Evolutionary conservation across 768 basidiomycete genomes (phyloP).

Genomic region (Rhodotorula kratochvilovae): DNA sequence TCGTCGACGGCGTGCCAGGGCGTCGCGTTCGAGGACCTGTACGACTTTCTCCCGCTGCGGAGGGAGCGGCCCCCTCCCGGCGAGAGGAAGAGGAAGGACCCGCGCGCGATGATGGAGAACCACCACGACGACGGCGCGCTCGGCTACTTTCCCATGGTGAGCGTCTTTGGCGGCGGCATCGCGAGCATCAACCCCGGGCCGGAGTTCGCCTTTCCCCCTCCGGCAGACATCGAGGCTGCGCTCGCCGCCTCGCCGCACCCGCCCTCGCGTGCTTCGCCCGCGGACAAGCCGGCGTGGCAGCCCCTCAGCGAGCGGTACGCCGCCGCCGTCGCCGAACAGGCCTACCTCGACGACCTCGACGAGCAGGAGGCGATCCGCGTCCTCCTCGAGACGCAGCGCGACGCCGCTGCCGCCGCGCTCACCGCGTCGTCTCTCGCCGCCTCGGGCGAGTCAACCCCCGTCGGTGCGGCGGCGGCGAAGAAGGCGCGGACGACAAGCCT

Average conservation of each 20-base stretch:
- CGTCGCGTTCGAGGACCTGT: constrained; percentile 77
- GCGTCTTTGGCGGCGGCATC: constrained; percentile 82
- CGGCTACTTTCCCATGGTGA: constrained; percentile 93
- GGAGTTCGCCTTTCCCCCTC: constrained; percentile 72
- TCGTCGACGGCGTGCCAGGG: constrained; percentile 84
- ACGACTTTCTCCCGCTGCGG: constrained; percentile 80
- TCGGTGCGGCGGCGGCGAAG: not conserved
- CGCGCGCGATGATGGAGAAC: constrained; percentile 57
- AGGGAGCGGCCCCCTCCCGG: constrained; percentile 44
- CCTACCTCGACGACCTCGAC: constrained; percentile 67
- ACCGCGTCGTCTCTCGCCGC: not conserved
- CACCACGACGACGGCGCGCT: constrained; percentile 87
- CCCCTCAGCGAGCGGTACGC: constrained; percentile 77
- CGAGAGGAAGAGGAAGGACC: constrained; percentile 68
- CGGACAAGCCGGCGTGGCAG: too few relatives aligned
- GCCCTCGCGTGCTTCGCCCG: too few relatives aligned
- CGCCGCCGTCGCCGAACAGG: constrained; percentile 80
- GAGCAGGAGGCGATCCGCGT: constrained; percentile 52
- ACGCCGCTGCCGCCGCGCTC: not conserved
- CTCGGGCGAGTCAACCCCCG: not conserved
- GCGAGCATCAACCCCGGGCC: constrained; percentile 86
- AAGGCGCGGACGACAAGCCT: not conserved
- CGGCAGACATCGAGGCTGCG: constrained; percentile 66
- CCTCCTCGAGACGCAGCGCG: constrained; percentile 3
- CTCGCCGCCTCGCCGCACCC: constrained; percentile 49